Conservation (phyloP, 441 rosid species). For the Macaranga tanarius region DNA sequence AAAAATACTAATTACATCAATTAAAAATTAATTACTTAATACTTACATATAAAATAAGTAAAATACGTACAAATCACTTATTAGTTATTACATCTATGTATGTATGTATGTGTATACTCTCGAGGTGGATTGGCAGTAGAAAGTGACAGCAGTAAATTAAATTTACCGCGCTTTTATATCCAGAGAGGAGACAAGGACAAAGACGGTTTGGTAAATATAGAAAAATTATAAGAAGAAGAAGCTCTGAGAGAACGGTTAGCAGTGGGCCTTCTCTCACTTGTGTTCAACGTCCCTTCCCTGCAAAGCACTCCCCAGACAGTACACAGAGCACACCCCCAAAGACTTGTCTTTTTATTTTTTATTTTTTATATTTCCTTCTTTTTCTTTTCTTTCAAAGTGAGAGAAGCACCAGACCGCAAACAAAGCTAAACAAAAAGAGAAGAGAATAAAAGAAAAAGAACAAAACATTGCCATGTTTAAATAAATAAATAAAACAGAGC, state of each 20-base stretch:
- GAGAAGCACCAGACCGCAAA: slow-evolving; percentile 3
- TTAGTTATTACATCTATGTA: too few species aligned
- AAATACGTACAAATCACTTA: too few species aligned
- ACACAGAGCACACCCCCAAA: too few species aligned
- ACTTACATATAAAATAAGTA: too few species aligned
- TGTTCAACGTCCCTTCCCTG: slow-evolving; percentile 47
- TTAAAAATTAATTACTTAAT: too few species aligned
- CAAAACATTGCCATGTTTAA: slow-evolving; percentile 2
- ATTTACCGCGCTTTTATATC: too few species aligned
- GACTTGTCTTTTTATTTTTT: too few species aligned
- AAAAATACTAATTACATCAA: too few species aligned
- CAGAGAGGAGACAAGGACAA: slow-evolving; percentile 12
- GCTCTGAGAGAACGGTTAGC: slow-evolving; percentile 10
- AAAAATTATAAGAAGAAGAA: background rate
- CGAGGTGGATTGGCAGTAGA: too few species aligned
- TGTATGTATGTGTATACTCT: too few species aligned
- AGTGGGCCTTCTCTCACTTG: slow-evolving; percentile 44
- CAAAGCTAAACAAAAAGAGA: slow-evolving; percentile 1
- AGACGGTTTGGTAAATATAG: slow-evolving; percentile 33
- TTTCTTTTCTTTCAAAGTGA: background rate
- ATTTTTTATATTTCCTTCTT: background rate
- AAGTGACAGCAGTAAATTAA: too few species aligned
- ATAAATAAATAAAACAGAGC: too few species aligned
- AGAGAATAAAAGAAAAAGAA: slow-evolving; percentile 24
- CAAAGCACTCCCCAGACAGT: slow-evolving; percentile 23